phyloP scores from a whole-genome alignment of 768 basidiomycete genomes.

The button mushroom (Agaricus bisporus) region DNA sequence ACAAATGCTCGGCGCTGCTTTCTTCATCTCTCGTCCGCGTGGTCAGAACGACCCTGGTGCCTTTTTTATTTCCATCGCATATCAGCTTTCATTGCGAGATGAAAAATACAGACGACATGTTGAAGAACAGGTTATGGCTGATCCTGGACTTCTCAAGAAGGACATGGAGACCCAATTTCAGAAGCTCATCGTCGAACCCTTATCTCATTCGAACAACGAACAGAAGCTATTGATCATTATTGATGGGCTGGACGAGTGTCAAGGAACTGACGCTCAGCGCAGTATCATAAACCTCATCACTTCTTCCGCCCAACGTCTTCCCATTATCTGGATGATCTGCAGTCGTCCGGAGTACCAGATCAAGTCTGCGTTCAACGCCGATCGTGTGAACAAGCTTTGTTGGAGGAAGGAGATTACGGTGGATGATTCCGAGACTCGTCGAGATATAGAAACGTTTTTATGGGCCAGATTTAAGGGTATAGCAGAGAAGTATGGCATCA shows the following conservation, averaged over 20 bases:
- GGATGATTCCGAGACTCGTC: constrained; percentile 2
- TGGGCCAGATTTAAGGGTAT: background rate
- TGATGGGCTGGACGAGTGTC: constrained; percentile 15
- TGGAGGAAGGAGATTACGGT: constrained; percentile 1
- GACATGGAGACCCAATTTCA: constrained; percentile 5
- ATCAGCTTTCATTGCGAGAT: constrained; percentile 3
- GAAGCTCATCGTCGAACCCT: constrained; percentile 5
- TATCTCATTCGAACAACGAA: background rate
- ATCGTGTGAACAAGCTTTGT: background rate
- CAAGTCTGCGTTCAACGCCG: background rate
- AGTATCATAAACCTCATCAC: constrained; percentile 8
- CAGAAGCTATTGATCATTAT: constrained; percentile 5
- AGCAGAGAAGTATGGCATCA: background rate
- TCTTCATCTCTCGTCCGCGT: constrained; percentile 10
- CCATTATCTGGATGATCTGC: constrained; percentile 12
- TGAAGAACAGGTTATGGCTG: background rate
- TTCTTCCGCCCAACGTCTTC: background rate
- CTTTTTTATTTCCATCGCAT: constrained; percentile 12
- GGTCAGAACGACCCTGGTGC: constrained; percentile 1
- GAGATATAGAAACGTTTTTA: background rate
- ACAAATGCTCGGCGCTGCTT: constrained; percentile 3
- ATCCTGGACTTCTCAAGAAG: background rate
- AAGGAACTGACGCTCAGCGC: constrained; percentile 4
- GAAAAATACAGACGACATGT: background rate
- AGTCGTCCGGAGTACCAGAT: constrained; percentile 13